phyloP scores from a whole-genome alignment of 805 yeast genomes.

The Ogataea methanolica region DNA sequence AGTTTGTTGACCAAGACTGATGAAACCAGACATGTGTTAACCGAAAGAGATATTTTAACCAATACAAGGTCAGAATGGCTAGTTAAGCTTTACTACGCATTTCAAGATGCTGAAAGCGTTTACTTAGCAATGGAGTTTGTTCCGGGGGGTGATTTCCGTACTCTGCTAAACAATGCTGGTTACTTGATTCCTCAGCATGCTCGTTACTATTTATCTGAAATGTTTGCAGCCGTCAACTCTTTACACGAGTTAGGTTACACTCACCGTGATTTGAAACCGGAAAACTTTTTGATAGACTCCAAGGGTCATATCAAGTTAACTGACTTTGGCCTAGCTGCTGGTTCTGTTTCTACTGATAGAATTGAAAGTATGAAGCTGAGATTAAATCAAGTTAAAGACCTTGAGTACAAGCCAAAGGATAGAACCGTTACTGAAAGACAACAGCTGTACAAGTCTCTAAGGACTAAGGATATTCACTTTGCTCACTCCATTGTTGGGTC shows the following conservation, averaged over 20 bases:
- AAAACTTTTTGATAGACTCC: constrained; percentile 83
- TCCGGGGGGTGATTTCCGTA: constrained; percentile 99
- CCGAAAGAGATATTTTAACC: constrained; percentile 96
- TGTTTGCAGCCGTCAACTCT: constrained; percentile 93
- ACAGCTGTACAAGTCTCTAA: constrained; percentile 70
- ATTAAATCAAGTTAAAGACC: constrained; percentile 62
- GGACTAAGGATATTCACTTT: constrained; percentile 74
- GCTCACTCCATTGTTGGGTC: constrained; percentile 97
- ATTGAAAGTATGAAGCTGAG: constrained; percentile 86
- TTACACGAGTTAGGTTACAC: constrained; percentile 93
- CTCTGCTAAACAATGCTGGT: constrained; percentile 89
- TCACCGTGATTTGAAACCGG: constrained; percentile 96
- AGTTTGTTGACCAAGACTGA: constrained; percentile 80
- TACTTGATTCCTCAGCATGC: constrained; percentile 92
- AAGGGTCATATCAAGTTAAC: constrained; percentile 91
- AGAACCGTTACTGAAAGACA: constrained; percentile 85
- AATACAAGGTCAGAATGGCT: constrained; percentile 95
- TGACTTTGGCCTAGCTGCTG: constrained; percentile 97
- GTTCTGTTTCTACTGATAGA: constrained; percentile 86
- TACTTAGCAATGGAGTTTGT: constrained; percentile 98
- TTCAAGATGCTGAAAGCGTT: constrained; percentile 86
- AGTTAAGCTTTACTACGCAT: constrained; percentile 88
- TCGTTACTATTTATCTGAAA: constrained; percentile 89
- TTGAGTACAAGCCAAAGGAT: constrained; percentile 62
- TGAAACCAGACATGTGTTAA: constrained; percentile 91